Conservation (phyloP, 2,329 filamentous ascomycete species). For the Sphaerulina vaccinii region DNA sequence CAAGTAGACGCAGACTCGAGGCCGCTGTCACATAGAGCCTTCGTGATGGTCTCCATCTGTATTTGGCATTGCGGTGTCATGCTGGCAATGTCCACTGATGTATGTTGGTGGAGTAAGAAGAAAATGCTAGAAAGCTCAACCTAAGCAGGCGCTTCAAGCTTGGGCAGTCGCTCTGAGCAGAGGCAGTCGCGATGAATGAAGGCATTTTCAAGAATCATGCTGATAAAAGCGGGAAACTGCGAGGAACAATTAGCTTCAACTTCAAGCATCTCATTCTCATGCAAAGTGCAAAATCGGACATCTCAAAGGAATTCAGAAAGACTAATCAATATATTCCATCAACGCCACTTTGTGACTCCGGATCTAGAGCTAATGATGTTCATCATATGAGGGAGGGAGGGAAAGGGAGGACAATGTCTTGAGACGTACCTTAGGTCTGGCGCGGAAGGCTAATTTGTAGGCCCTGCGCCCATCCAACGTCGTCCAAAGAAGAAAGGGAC, state of each 20-base stretch:
- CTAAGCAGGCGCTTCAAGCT: too few species aligned
- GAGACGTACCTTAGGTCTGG: too few species aligned
- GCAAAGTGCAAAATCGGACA: background rate
- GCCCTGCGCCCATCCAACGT: constrained; percentile 13
- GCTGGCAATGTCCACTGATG: too few species aligned
- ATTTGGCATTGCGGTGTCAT: too few species aligned
- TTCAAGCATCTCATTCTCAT: background rate
- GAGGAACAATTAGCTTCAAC: constrained; percentile 1
- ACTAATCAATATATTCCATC: constrained; percentile 15
- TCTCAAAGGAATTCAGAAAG: constrained; percentile 4
- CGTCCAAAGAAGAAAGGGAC: background rate
- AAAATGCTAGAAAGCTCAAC: too few species aligned
- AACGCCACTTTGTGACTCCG: constrained; percentile 12
- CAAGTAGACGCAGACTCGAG: background rate
- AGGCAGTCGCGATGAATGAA: background rate
- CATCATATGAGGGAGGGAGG: background rate
- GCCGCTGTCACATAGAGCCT: too few species aligned
- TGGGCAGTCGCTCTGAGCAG: too few species aligned
- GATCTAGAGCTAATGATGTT: constrained; percentile 15
- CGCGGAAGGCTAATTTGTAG: background rate
- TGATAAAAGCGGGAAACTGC: background rate
- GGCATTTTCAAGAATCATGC: background rate
- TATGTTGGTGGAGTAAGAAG: too few species aligned
- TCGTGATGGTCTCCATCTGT: too few species aligned
- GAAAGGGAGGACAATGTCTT: background rate